Conservation (phyloP, 176 grass and related monocot genomes). For the Avena sativa region DNA sequence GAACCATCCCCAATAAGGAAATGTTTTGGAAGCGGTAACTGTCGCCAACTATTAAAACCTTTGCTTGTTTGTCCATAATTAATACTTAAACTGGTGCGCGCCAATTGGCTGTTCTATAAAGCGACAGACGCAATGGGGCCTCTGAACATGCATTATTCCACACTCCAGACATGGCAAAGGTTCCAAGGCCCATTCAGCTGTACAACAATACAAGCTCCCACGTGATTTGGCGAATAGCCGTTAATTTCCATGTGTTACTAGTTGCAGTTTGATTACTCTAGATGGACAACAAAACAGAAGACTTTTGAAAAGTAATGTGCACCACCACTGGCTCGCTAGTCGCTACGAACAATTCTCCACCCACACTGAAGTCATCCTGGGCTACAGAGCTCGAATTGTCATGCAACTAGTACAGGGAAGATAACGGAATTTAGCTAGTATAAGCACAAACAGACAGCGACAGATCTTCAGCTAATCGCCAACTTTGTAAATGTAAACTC, state of each 20-base stretch:
- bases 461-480: background rate
- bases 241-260: background rate
- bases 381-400: background rate
- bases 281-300: background rate
- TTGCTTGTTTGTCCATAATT: background rate
- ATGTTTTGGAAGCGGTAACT: background rate
- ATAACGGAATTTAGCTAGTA: background rate
- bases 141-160: background rate
- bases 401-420: background rate
- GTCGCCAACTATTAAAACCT: background rate
- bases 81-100: background rate
- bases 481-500: constrained; percentile 14
- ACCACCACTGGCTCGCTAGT: background rate
- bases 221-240: background rate
- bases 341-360: background rate
- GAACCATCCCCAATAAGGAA: constrained; percentile 12
- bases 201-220: background rate
- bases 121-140: background rate
- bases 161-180: constrained; percentile 32
- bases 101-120: constrained; percentile 16
- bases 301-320: constrained; percentile 21
- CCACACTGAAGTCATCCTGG: background rate
- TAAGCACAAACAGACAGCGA: background rate
- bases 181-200: constrained; percentile 14
- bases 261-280: background rate